These are phyloP conservation scores for Sugiyamaella qingdaonensis DNA, from an alignment of 805 yeast species.

Conservation along the genomic window DNA sequence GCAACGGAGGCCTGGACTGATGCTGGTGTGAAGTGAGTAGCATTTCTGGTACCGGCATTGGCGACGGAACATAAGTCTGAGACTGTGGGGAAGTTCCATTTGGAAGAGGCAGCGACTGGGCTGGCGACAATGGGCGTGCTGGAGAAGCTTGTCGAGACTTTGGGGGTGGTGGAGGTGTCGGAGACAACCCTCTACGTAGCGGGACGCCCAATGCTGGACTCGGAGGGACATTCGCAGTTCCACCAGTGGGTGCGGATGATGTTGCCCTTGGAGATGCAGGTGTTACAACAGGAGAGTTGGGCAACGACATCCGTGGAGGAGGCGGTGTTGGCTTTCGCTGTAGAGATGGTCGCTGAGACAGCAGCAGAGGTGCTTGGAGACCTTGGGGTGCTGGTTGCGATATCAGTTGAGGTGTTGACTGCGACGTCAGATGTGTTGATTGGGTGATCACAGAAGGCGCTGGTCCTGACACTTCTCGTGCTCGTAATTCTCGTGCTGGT, in stretches of 20 bases:
- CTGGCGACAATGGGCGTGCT: not conserved
- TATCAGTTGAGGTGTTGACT: not conserved
- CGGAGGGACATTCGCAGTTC: slow-evolving; percentile 10
- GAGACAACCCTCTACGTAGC: not conserved
- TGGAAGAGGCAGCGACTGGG: not conserved
- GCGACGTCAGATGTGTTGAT: not conserved
- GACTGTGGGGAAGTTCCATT: not conserved
- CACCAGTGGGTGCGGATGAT: not conserved
- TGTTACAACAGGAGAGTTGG: slow-evolving; percentile 3
- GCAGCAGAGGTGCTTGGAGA: not conserved
- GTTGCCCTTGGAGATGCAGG: slow-evolving; percentile 1
- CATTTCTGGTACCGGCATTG: not conserved
- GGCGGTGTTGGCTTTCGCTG: slow-evolving; percentile 9
- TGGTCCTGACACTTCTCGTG: not conserved
- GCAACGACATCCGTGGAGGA: slow-evolving; percentile 7
- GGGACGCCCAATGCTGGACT: not conserved
- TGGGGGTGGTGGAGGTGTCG: slow-evolving; percentile 5
- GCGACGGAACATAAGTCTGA: not conserved
- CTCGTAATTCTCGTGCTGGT: not conserved
- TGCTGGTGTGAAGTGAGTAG: not conserved
- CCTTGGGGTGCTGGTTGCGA: not conserved
- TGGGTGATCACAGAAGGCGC: not conserved
- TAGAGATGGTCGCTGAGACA: slow-evolving; percentile 1
- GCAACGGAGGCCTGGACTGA: slow-evolving; percentile 8
- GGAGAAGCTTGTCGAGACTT: slow-evolving; percentile 1